A percentile compares a stretch with the other conserved stretches of the same genome.
These are phyloP conservation scores for Debaryomyces sp. DNA, from an alignment of 1,139 yeast genomes.

Conservation along the genomic window DNA sequence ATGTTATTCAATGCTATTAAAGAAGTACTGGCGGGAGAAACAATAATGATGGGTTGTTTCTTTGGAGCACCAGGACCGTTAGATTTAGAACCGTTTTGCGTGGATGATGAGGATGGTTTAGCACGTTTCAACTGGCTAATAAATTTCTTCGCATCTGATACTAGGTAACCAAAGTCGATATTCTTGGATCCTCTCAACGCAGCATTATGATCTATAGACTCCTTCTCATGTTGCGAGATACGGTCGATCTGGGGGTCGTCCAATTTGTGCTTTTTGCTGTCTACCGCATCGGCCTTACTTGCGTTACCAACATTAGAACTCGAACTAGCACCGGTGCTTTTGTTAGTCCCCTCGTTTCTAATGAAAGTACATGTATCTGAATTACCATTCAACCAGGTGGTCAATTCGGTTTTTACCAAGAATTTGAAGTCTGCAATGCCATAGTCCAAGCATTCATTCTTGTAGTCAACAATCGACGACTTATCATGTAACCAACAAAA, in stretches of 20 bases:
- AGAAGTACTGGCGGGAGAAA: slow-evolving; percentile 95
- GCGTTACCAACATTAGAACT: slow-evolving; percentile 10
- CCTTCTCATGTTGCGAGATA: slow-evolving; percentile 62
- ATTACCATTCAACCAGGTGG: slow-evolving; percentile 78
- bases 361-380: slow-evolving; percentile 59
- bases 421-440: slow-evolving; percentile 76
- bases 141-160: slow-evolving; percentile 70
- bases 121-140: slow-evolving; percentile 55
- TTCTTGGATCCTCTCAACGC: slow-evolving; percentile 78
- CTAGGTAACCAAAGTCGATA: slow-evolving; percentile 72
- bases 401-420: slow-evolving; percentile 81
- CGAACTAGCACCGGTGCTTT: slow-evolving; percentile 9
- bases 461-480: slow-evolving; percentile 79
- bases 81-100: slow-evolving; percentile 8
- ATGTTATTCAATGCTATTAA: slow-evolving; percentile 79
- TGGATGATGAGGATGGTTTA: slow-evolving; percentile 22
- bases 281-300: slow-evolving; percentile 14
- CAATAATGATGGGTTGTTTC: slow-evolving; percentile 87
- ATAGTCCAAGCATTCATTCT: slow-evolving; percentile 67
- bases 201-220: slow-evolving; percentile 75
- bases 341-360: slow-evolving; percentile 20
- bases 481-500: slow-evolving; percentile 84
- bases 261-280: slow-evolving; percentile 29
- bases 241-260: slow-evolving; percentile 60
- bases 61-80: slow-evolving; percentile 22